Evolutionary conservation across 805 yeast species (phyloP), one percentile per base, ranked within the genome.

Genomic region (Kregervanrija fluxuum): DNA sequence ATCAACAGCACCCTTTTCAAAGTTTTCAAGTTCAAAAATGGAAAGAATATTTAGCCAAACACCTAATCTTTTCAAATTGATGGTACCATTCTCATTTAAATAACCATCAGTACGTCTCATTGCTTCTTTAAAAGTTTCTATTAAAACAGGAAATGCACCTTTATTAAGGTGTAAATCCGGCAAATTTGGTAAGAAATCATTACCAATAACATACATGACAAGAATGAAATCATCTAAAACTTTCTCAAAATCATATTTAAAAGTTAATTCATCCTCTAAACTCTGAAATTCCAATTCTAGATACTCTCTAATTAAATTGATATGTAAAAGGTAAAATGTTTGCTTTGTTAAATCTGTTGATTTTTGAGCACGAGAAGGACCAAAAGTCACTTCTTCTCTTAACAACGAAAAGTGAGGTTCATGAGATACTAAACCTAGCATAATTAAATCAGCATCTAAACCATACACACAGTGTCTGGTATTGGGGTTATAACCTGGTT

Each of bases 361-460:
- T 8, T 51, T 49, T 32, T 44, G 43, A n/a, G 48, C 33, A 17
- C 46, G 46, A 37, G 67, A 59, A 64, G 67, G 54, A 1, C 97
- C 97, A 68, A 93, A 93, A 0, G 77, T 75, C 16, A 95, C 99
- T 65, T 93, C 98, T 68, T 93, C 99, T 71, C 99, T 82, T 51
- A 93, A 72, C 46, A 93, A 67, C 11, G 95, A 86, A 62, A 90
- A 88, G 65, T 91, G 97, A n/a, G 97, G 95, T 52, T 88, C 97
- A 60, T 91, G 98, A 17, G 87, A 80, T 1, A 87, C 84, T 43
- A 91, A 71, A 13, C 96, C 97, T 62, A 91, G 74, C 85, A 91
- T 87, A 55, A 91, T 91, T 57, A 91, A 73, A 71, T 91, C 98
- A 13, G 98, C 98, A 69, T 91, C 98, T 57, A 91, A 73, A 43